Base-by-base conservation (phyloP, 31 red algal genomes). In the Bonnemaisonia californica region DNA sequence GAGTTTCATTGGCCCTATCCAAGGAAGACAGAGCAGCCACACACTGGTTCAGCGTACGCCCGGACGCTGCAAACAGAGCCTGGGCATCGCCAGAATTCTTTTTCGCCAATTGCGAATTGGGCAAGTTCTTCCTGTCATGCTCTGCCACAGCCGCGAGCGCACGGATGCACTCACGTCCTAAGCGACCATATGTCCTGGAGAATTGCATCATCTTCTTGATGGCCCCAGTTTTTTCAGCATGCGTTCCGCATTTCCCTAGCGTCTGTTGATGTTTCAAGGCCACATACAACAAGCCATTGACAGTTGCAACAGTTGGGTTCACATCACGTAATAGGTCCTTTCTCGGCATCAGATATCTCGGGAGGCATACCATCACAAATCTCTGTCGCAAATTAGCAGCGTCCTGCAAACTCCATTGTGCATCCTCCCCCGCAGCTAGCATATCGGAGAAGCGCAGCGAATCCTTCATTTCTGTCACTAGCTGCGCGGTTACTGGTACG, bases 391-490 rank as follows among this genome's bases (percentile, higher is more conserved):
- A n/a, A 30, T n/a, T 32, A 48, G 37, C 72, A 3, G 87, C 77
- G 42, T 90, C 51, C 11, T 23, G 7, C 59, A 67, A 36, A 21
- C 32, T 22, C 62, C 63, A 82, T 3, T 57, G 62, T 13, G 45
- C 22, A 41, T 42, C 32, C 23, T 79, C 27, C n/a, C n/a, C n/a
- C 29, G 16, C 28, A 26, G 76, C 64, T 19, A 65, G 42, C 19
- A 31, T 45, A 83, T 90, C 87, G n/a, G 87, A 77, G 54, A 62
- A 90, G 4, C 69, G 63, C 21, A 90, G 31, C 2, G 61, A 63
- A 47, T 90, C 78, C 40, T 90, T 90, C 77, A 90, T 69, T 65
- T 90, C 71, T 4, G 77, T 90, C 37, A 90, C 69, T 16, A 90
- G 63, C 57, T 90, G 77, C 51, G 87, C 77, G 1, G 62, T 41